A percentile compares a stretch with the other conserved stretches of the same genome.
phyloP scores from a whole-genome alignment of 805 yeast species.

The Candida gorgasii region DNA sequence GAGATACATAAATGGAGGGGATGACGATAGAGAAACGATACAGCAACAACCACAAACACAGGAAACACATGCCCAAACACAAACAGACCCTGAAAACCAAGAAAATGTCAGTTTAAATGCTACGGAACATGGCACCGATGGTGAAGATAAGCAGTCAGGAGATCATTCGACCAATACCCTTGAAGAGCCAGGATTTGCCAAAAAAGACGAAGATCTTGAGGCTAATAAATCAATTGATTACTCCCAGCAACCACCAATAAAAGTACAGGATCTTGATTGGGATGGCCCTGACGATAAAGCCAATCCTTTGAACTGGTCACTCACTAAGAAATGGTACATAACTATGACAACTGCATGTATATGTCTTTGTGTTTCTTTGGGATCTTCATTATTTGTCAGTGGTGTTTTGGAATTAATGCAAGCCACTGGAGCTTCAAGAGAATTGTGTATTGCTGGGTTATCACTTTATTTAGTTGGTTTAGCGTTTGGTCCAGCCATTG shows the following conservation, averaged over 20 bases:
- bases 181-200: not conserved
- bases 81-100: not conserved
- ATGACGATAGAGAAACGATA: slow-evolving; percentile 3
- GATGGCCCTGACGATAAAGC: slow-evolving; percentile 62
- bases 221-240: not conserved
- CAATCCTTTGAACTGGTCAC: slow-evolving; percentile 71
- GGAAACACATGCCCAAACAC: not conserved
- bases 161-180: not conserved
- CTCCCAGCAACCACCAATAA: not conserved
- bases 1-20: slow-evolving; percentile 1
- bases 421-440: slow-evolving; percentile 55
- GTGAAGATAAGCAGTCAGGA: not conserved
- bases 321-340: slow-evolving; percentile 60
- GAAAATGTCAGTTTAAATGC: slow-evolving; percentile 1
- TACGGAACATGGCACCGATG: slow-evolving; percentile 10
- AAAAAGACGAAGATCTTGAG: not conserved
- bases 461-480: slow-evolving; percentile 72
- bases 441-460: slow-evolving; percentile 65
- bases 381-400: slow-evolving; percentile 70
- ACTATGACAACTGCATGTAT: slow-evolving; percentile 65
- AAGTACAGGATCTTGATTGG: slow-evolving; percentile 43
- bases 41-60: not conserved
- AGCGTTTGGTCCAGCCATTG: slow-evolving; percentile 67
- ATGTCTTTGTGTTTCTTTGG: slow-evolving; percentile 72
- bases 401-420: slow-evolving; percentile 57